Evolutionary conservation across 768 basidiomycete species (phyloP).

Genomic region (Auricularia sp.): DNA sequence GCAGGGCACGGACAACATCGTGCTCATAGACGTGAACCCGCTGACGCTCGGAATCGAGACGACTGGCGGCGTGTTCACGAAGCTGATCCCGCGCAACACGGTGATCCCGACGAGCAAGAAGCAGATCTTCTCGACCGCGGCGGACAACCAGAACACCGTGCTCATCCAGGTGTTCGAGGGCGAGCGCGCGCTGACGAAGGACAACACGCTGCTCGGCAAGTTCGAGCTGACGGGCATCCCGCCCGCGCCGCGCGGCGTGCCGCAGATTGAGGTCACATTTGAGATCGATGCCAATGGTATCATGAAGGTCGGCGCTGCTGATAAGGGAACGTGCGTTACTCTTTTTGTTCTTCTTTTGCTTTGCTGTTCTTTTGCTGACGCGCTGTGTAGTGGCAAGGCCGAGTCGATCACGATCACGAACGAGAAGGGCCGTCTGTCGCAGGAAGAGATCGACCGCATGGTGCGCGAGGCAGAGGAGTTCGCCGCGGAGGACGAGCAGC

Average conservation of each 20-base stretch:
- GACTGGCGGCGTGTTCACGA: constrained; percentile 96
- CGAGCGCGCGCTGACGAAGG: constrained; percentile 94
- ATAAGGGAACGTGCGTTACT: constrained; percentile 81
- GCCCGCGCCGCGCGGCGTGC: constrained; percentile 91
- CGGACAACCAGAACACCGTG: constrained; percentile 45
- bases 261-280: constrained; percentile 95
- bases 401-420: too few relatives aligned
- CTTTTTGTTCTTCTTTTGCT: neutral
- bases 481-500: too few relatives aligned
- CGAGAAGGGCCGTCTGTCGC: too few relatives aligned
- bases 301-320: constrained; percentile 85
- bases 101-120: constrained; percentile 96
- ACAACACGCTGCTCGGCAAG: constrained; percentile 96
- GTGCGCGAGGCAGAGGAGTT: too few relatives aligned
- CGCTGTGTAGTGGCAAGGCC: too few relatives aligned
- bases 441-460: too few relatives aligned
- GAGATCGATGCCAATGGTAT: constrained; percentile 95
- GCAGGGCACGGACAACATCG: constrained; percentile 79
- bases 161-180: constrained; percentile 97
- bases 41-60: constrained; percentile 99
- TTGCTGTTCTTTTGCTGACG: neutral
- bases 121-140: constrained; percentile 38
- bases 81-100: constrained; percentile 94
- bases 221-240: constrained; percentile 91
- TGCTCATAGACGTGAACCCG: constrained; percentile 94